phyloP scores from a whole-genome alignment of 805 yeast species.

The Ascoidea rubescens region DNA sequence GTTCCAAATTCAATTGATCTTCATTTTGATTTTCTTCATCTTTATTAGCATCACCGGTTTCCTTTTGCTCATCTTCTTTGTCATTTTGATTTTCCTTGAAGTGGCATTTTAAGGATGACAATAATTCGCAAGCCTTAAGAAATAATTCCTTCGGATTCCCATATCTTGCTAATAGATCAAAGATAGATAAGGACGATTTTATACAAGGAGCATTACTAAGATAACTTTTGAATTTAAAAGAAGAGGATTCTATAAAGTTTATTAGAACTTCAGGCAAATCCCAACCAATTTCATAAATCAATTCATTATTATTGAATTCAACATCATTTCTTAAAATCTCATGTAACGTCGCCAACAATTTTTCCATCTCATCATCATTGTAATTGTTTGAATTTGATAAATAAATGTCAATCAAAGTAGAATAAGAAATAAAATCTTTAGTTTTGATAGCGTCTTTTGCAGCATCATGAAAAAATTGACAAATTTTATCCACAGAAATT shows the following conservation, averaged over 20 bases:
- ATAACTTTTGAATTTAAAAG: constrained; percentile 19
- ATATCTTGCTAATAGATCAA: constrained; percentile 45
- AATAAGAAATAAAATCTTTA: constrained; percentile 53
- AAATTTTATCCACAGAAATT: not conserved
- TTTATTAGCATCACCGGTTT: constrained; percentile 1
- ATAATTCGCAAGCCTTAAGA: constrained; percentile 53
- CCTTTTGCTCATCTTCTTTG: constrained; percentile 12
- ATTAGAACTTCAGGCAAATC: constrained; percentile 67
- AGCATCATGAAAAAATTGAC: not conserved
- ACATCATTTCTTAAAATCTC: constrained; percentile 27
- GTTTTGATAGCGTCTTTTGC: constrained; percentile 19
- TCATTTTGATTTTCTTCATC: constrained; percentile 2
- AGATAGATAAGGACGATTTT: constrained; percentile 28
- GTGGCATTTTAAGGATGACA: constrained; percentile 24
- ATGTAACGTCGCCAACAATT: constrained; percentile 31
- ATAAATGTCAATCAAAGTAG: constrained; percentile 58
- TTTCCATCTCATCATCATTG: constrained; percentile 32
- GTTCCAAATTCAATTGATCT: constrained; percentile 8
- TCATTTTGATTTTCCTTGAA: constrained; percentile 9
- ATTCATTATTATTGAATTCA: constrained; percentile 13
- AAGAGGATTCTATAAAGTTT: constrained; percentile 28
- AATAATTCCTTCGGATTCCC: constrained; percentile 80
- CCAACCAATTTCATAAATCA: constrained; percentile 73
- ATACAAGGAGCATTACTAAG: constrained; percentile 19
- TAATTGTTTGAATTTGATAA: constrained; percentile 23